A percentile compares a stretch with the other conserved stretches of the same genome.
phyloP scores from a whole-genome alignment of 2,329 filamentous ascomycete genomes.

The Pseudopithomyces chartarum region DNA sequence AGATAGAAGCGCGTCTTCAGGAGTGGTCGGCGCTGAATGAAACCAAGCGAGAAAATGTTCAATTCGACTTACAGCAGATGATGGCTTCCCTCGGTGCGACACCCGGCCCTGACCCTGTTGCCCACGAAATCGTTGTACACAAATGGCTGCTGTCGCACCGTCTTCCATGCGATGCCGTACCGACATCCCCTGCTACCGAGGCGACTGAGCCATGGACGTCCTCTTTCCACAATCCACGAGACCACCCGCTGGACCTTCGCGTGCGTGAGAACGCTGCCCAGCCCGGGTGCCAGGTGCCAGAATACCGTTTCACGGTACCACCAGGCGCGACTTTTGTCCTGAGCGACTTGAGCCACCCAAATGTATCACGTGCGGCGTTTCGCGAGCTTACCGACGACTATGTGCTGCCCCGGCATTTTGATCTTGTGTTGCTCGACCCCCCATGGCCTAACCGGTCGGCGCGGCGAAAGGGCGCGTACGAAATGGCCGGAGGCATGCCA shows the following conservation, averaged over 20 bases:
- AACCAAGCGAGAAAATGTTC: conserved; percentile 28
- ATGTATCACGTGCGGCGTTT: conserved; percentile 45
- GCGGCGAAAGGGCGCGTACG: conserved; percentile 62
- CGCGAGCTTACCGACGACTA: conserved; percentile 41
- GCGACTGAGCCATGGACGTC: conserved; percentile 31
- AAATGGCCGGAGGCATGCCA: conserved; percentile 48
- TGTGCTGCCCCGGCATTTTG: conserved; percentile 59
- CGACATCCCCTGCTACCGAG: background rate
- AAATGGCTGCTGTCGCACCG: conserved; percentile 33
- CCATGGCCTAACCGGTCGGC: conserved; percentile 83
- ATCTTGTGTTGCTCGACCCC: conserved; percentile 74
- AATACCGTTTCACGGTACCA: conserved; percentile 53
- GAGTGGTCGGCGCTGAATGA: conserved; percentile 33
- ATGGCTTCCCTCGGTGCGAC: conserved; percentile 39
- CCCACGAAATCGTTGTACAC: conserved; percentile 17
- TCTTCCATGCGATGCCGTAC: conserved; percentile 22
- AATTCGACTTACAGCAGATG: conserved; percentile 40
- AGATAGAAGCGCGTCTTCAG: conserved; percentile 32
- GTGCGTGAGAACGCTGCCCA: conserved; percentile 19
- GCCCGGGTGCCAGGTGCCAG: conserved; percentile 8
- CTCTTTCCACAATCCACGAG: conserved; percentile 36
- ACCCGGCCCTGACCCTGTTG: conserved; percentile 25
- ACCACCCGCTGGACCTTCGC: conserved; percentile 28
- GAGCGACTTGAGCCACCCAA: conserved; percentile 49
- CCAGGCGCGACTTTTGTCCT: conserved; percentile 56